Conservation (phyloP, 768 basidiomycete genomes). For the Auricularia sp. region DNA sequence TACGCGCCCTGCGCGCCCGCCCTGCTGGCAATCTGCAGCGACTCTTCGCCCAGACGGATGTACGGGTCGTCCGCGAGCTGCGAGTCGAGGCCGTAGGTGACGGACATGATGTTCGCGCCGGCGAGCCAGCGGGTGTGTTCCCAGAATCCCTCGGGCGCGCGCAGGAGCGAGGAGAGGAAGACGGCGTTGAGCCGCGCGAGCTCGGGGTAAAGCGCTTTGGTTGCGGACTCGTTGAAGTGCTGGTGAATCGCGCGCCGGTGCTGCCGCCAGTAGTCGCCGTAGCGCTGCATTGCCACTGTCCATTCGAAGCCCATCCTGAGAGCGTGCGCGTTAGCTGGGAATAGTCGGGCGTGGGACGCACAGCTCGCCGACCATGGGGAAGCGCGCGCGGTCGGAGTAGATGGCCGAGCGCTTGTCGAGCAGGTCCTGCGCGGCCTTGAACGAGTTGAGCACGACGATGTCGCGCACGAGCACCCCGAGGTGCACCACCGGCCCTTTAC, state of each 20-base stretch:
- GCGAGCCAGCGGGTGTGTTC: conserved; percentile 14
- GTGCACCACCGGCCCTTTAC: too few relatives aligned
- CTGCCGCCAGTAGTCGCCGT: too few relatives aligned
- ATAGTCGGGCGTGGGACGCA: not conserved
- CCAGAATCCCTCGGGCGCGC: too few relatives aligned
- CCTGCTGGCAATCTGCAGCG: conserved; percentile 5
- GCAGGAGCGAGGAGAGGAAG: too few relatives aligned
- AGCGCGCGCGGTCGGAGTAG: conserved; percentile 14
- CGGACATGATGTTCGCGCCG: conserved; percentile 23
- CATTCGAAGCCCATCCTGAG: too few relatives aligned
- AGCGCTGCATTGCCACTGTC: too few relatives aligned
- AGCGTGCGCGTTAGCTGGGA: too few relatives aligned
- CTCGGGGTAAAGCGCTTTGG: too few relatives aligned
- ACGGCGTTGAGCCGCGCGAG: too few relatives aligned
- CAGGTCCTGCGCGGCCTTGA: conserved; percentile 16
- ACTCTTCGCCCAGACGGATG: conserved; percentile 18
- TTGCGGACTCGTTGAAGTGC: too few relatives aligned
- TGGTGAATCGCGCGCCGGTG: too few relatives aligned
- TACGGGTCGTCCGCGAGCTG: conserved; percentile 22
- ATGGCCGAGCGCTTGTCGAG: conserved; percentile 18
- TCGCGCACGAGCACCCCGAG: not conserved
- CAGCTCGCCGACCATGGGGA: conserved; percentile 12
- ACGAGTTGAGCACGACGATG: conserved; percentile 18
- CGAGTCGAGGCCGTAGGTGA: conserved; percentile 28
- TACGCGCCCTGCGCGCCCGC: too few relatives aligned